Evolutionary conservation across 176 grass and related monocot genomes (phyloP), one percentile per base, ranked within the genome.

Genomic region (Ensete glaucum): DNA sequence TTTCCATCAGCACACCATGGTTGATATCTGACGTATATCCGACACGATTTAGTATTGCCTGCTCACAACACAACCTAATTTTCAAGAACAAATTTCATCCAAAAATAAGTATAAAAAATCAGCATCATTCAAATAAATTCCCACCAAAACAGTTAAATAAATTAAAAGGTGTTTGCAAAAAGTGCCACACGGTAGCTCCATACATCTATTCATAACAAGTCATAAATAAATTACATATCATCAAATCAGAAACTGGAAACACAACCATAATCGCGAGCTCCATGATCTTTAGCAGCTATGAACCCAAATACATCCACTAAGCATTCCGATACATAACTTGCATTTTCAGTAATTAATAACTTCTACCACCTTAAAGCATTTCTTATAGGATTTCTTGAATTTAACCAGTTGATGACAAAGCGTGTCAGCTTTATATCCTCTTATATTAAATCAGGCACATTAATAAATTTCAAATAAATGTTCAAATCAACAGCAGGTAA

Each of bases 1-100:
- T 94, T 99, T 99, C 88, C 91, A 99, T 99, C 82, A 99, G 78
- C 52, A 99, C 95, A 64, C 91, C 91, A 84, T 99, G 95, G 83
- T 99, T 99, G 77, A 99, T 87, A 81, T 99, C 91, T 11, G 95
- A 85, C 10, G 91, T 99, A 81, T 99, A 99, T 65, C 95, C 95
- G 67, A 91, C 95, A 67, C 91, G 82, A 62, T 91, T 99, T 71
- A 99, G 82, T 69, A 99, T 86, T 68, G 90, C 90, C 95, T 99
- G 75, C 15, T 76, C 76, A 77, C 71, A 20, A 79, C 49, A 83
- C 67, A 50, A 70, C 34, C 48, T 60, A 52, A 76, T 76, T 88
- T 72, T 11, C 17, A 70, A 50, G 34, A 16, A 70, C 20, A 70
- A 52, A 51, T 11, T 52, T 50, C 67, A 50, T 70, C 48, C 8